A percentile compares a stretch with the other conserved stretches of the same genome.
phyloP scores from a whole-genome alignment of 805 yeast species.

The Cyberlindnera euphorbiae region DNA sequence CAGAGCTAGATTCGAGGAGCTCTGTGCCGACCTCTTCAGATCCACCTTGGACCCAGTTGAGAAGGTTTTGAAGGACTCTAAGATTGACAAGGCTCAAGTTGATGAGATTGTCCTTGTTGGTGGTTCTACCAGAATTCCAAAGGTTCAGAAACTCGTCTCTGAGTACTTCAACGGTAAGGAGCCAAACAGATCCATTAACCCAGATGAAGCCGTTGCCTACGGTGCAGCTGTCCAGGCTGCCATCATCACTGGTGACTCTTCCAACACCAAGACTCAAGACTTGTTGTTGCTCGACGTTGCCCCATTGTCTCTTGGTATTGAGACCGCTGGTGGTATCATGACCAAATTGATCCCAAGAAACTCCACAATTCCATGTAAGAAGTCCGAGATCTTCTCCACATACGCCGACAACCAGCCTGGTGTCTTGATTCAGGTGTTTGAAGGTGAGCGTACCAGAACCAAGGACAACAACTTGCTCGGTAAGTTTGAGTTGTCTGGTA shows the following conservation, averaged over 20 bases:
- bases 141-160: conserved; percentile 92
- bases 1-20: conserved; percentile 98
- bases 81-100: conserved; percentile 87
- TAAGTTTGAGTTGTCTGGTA: conserved; percentile 65
- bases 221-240: conserved; percentile 93
- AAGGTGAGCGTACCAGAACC: conserved; percentile 91
- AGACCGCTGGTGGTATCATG: conserved; percentile 99
- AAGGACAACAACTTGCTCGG: conserved; percentile 85
- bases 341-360: conserved; percentile 98
- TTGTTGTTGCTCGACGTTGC: conserved; percentile 96
- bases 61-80: conserved; percentile 90
- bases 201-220: conserved; percentile 85
- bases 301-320: conserved; percentile 97
- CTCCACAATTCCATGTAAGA: conserved; percentile 98
- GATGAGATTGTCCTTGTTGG: conserved; percentile 96
- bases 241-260: conserved; percentile 76
- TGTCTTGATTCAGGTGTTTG: conserved; percentile 96
- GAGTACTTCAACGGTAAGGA: conserved; percentile 98
- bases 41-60: conserved; percentile 94
- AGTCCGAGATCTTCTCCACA: conserved; percentile 96
- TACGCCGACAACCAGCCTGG: conserved; percentile 99
- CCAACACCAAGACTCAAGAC: conserved; percentile 87
- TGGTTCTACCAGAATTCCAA: conserved; percentile 99
- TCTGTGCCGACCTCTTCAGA: conserved; percentile 94
- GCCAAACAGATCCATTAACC: conserved; percentile 97